These are phyloP conservation scores for Blastobotrys capitulatus DNA, from an alignment of 1,139 yeast genomes.

Conservation along the genomic window DNA sequence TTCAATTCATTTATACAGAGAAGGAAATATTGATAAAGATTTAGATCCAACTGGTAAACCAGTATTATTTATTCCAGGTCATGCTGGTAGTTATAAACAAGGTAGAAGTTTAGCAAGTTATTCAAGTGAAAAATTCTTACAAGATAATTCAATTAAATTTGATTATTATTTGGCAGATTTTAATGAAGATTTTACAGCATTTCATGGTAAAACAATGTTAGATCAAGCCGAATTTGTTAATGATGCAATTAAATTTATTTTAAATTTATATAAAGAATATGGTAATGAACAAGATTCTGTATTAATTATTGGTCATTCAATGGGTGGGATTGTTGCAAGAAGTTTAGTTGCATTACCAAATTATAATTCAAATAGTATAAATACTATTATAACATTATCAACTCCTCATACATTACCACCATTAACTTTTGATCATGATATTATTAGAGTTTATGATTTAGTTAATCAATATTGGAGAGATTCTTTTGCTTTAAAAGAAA, in stretches of 20 bases:
- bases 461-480: conserved; percentile 78
- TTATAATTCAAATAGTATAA: conserved; percentile 63
- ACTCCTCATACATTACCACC: conserved; percentile 95
- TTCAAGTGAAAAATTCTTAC: conserved; percentile 34
- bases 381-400: conserved; percentile 80
- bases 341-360: conserved; percentile 75
- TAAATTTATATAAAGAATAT: conserved; percentile 50
- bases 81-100: conserved; percentile 92
- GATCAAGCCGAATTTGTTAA: conserved; percentile 94
- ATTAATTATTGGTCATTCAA: conserved; percentile 82
- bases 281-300: conserved; percentile 56
- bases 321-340: conserved; percentile 94
- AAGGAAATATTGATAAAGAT: conserved; percentile 40
- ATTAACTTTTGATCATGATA: conserved; percentile 89
- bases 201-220: conserved; percentile 86
- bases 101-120: conserved; percentile 83
- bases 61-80: conserved; percentile 90
- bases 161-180: conserved; percentile 81
- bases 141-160: conserved; percentile 14
- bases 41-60: conserved; percentile 64
- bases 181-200: conserved; percentile 93
- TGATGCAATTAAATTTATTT: conserved; percentile 75
- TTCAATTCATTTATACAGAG: conserved; percentile 72
- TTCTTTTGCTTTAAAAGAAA: conserved; percentile 38
- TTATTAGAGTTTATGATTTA: conserved; percentile 64